These are phyloP conservation scores for Fusarium sp. DNA, from an alignment of 2,329 filamentous ascomycete species.

Conservation along the genomic window DNA sequence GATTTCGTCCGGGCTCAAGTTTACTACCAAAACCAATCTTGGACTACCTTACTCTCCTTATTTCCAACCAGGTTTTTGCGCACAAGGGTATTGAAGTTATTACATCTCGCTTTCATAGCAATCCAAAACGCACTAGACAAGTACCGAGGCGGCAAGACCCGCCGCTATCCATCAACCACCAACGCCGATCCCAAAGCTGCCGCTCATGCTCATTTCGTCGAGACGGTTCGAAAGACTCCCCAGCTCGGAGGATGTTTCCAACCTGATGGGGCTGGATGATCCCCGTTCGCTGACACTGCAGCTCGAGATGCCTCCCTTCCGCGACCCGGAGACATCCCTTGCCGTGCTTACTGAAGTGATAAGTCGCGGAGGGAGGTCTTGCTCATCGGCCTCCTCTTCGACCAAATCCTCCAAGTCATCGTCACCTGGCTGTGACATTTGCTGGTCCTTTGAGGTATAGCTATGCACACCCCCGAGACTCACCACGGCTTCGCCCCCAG, in stretches of 20 bases:
- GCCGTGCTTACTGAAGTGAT: constrained; percentile 10
- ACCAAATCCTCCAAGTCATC: constrained; percentile 45
- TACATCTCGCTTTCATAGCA: constrained; percentile 1
- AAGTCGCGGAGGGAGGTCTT: constrained; percentile 29
- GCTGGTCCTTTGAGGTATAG: constrained; percentile 16
- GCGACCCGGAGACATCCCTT: constrained; percentile 8
- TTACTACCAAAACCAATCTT: constrained; percentile 1
- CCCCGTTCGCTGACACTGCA: constrained; percentile 31
- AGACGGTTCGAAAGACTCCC: constrained; percentile 46
- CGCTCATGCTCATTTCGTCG: constrained; percentile 49
- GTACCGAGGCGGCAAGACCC: neutral
- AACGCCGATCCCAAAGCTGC: constrained; percentile 48
- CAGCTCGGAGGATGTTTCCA: constrained; percentile 46
- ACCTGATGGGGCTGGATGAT: constrained; percentile 44
- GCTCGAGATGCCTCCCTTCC: constrained; percentile 27
- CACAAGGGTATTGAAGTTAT: constrained; percentile 29
- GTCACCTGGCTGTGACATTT: constrained; percentile 24
- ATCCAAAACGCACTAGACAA: neutral
- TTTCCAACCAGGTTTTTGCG: constrained; percentile 7
- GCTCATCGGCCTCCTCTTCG: constrained; percentile 41
- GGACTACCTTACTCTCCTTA: neutral
- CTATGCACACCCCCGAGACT: constrained; percentile 39
- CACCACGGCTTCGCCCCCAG: constrained; percentile 65
- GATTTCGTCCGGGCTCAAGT: neutral
- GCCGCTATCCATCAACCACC: constrained; percentile 34